Base-by-base conservation (phyloP, 2,329 filamentous ascomycete species). In the Fusarium continuum region DNA sequence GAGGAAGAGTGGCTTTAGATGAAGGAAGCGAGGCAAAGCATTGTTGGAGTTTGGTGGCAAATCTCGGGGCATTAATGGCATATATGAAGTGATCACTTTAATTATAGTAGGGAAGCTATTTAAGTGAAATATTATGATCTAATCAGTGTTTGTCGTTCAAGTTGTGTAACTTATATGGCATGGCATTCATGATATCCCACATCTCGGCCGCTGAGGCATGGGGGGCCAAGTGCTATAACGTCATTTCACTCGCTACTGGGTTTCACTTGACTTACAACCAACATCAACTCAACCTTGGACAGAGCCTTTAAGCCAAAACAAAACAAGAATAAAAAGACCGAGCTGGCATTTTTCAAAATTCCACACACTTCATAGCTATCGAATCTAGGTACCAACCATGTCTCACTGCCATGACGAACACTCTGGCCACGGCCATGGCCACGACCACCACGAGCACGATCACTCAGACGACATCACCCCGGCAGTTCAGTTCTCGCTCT, bases 401-500 rank as follows among this genome's bases (percentile, higher is more conserved):
- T 77, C 77, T 34, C 81, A 83, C 71, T 83, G 82, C 66, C 82
- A 83, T 73, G 78, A 83, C 61, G 82, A 84, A 61, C 81, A 84
- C 67, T 73, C 72, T 20, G 73, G 79, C 60, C 83, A 86, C 62
- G 79, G 81, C 62, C 83, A 86, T 67, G 82, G 81, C 55, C 81
- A 88, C 68, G 78, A 83, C 69, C 81, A 83, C 62, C 78, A 83
- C 56, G 85, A 81, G 35, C 93, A 97, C 76, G 93, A 97, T 76
- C 94, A 97, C 79, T 89, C 86, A 40, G 91, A 98, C 80, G 94
- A 98, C 80, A 87, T 97, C 70, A 93, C 91, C 2, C 95, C 95
- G 1, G 94, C 93, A 2, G 83, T 97, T 14, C 94, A 98, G 77
- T 90, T 89, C 70, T 92, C 93, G 35, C 88, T 99, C 29, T 98